Base-by-base conservation (phyloP, 169 alveolate genomes). In the Plasmodium adleri region DNA sequence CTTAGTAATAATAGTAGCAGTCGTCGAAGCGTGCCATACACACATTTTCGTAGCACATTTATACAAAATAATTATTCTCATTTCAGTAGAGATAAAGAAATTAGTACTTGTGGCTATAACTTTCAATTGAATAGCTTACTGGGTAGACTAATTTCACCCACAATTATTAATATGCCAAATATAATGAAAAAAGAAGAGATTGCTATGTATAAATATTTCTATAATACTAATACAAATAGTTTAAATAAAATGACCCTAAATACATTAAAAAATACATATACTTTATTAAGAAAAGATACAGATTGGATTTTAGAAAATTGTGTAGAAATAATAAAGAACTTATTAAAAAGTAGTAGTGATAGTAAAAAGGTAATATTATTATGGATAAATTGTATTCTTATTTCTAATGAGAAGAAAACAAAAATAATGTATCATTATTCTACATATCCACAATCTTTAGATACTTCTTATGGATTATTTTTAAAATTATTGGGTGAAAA, bases 271-370 rank as follows among this genome's bases (percentile, higher is more conserved):
- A 80, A 71, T 88, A 50, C 72, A 20, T 68, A 88, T 63, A 8
- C 74, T 2, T 32, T 88, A 50, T 68, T 92, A 72, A 75, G 91
- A 59, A 73, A 88, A 32, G 95, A 92, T 24, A 88, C 88, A 12
- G 83, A 92, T 15, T 76, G 92, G 91, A 70, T 92, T 32, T 72
- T 88, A 87, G 95, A 92, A 64, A 92, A 88, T 17, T 74, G 94
- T 50, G 88, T 88, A 7, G 72, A 85, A 12, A 62, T 83, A 12
- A 78, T 92, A 45, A 92, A 83, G 50, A 92, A 92, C 45, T 47
- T 92, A 49, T 72, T 92, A 45, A 92, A 88, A 62, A 92, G 88
- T 20, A 64, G 88, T 80, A 83, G 15, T 15, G 92, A 92, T 15
- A 63, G 89, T 24, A 92, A 92, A 50, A 92, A 90, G 74, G 71